phyloP scores from a whole-genome alignment of 1,284 basidiomycete species.

The Sporisorium exsertum region DNA sequence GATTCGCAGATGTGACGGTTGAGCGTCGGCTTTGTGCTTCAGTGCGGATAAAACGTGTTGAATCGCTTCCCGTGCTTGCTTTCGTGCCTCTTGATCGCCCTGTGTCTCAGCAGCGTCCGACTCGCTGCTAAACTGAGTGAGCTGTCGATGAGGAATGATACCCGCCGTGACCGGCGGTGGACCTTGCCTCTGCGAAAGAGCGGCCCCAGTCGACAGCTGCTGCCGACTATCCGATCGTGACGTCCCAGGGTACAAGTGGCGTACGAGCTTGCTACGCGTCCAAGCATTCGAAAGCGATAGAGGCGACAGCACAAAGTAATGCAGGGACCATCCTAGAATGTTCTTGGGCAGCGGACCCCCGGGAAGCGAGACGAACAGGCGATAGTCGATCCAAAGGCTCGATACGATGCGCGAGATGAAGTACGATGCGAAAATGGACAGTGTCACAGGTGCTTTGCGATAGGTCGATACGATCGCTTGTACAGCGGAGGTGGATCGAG shows the following conservation, averaged over 20 bases:
- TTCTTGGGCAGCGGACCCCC: slow-evolving; percentile 47
- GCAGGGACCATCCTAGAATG: slow-evolving; percentile 44
- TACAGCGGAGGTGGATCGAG: slow-evolving; percentile 4
- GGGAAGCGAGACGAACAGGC: slow-evolving; percentile 36
- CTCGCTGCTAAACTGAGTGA: slow-evolving; percentile 21
- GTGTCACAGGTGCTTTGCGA: slow-evolving; percentile 33
- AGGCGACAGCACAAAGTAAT: slow-evolving; percentile 36
- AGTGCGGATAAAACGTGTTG: slow-evolving; percentile 2
- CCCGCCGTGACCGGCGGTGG: slow-evolving; percentile 20
- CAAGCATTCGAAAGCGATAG: slow-evolving; percentile 26
- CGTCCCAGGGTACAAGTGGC: slow-evolving; percentile 7
- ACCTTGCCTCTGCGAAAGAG: slow-evolving; percentile 20
- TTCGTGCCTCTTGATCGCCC: not conserved
- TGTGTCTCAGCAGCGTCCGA: not conserved
- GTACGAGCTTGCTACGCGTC: slow-evolving; percentile 16
- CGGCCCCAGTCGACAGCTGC: slow-evolving; percentile 19
- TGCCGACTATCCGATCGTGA: not conserved
- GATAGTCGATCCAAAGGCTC: slow-evolving; percentile 35
- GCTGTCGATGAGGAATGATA: slow-evolving; percentile 42
- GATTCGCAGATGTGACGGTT: slow-evolving; percentile 34
- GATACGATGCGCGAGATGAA: slow-evolving; percentile 32
- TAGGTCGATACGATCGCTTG: slow-evolving; percentile 25
- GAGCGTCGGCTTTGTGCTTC: slow-evolving; percentile 8
- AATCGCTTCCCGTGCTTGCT: slow-evolving; percentile 18
- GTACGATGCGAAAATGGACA: slow-evolving; percentile 37